A percentile compares a stretch with the other conserved stretches of the same genome.
Conservation (phyloP, 2,329 filamentous ascomycete species). For the Simplicillium sp. region DNA sequence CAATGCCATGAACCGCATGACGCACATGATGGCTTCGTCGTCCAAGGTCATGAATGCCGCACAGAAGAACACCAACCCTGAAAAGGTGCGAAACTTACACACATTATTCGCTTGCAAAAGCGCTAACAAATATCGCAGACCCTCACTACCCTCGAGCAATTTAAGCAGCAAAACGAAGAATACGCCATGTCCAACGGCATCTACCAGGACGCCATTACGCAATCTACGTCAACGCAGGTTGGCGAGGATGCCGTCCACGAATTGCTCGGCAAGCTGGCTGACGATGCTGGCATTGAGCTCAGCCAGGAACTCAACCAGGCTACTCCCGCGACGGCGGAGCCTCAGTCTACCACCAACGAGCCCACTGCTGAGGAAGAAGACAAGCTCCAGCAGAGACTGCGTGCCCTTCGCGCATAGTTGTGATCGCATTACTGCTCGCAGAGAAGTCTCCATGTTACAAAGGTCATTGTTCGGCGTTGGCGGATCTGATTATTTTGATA, state of each 20-base stretch:
- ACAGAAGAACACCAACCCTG: constrained; percentile 49
- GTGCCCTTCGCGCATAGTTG: constrained; percentile 42
- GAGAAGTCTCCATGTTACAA: constrained; percentile 1
- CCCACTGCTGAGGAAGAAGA: constrained; percentile 74
- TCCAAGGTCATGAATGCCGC: constrained; percentile 48
- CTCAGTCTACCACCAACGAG: constrained; percentile 39
- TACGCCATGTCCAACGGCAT: constrained; percentile 60
- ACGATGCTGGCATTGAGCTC: constrained; percentile 79
- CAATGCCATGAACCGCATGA: constrained; percentile 57
- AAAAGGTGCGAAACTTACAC: constrained; percentile 29
- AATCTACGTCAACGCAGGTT: constrained; percentile 64
- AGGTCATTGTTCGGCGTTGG: constrained; percentile 1
- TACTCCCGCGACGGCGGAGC: constrained; percentile 47
- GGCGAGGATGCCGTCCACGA: constrained; percentile 80
- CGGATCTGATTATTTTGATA: not conserved
- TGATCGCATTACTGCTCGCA: constrained; percentile 4
- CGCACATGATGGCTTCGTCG: constrained; percentile 52
- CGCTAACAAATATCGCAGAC: constrained; percentile 24
- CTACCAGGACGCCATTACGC: constrained; percentile 77
- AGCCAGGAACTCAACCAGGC: constrained; percentile 60
- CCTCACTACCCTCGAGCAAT: constrained; percentile 50
- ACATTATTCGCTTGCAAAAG: not conserved
- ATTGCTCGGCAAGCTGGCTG: constrained; percentile 74
- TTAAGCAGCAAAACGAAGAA: constrained; percentile 53
- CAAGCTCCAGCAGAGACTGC: constrained; percentile 53